A percentile compares a stretch with the other conserved stretches of the same genome.
These are phyloP conservation scores for Aegilops longissima DNA, from an alignment of 176 grass and related monocot species.

Conservation along the genomic window DNA sequence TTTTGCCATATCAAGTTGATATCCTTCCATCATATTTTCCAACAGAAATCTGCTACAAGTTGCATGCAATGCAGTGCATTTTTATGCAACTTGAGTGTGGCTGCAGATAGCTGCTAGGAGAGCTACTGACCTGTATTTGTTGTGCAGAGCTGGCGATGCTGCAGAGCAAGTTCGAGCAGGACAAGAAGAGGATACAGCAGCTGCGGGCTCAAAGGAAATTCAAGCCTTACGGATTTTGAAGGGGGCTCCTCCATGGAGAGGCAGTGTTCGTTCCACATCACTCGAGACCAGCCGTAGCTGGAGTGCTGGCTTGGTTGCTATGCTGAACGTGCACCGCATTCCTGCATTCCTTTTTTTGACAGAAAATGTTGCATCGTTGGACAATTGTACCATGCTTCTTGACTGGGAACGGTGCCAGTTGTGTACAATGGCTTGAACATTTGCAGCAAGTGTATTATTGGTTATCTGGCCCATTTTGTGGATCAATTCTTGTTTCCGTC, in stretches of 20 bases:
- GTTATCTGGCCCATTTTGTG: background rate
- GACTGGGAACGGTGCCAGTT: background rate
- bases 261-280: background rate
- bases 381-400: constrained; percentile 5
- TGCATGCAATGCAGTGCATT: background rate
- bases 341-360: background rate
- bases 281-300: background rate
- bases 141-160: constrained; percentile 85
- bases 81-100: background rate
- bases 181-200: constrained; percentile 88
- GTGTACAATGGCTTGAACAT: background rate
- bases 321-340: background rate
- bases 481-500: background rate
- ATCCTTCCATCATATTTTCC: background rate
- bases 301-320: constrained; percentile 5
- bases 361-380: constrained; percentile 21
- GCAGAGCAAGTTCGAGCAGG: constrained; percentile 89
- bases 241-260: background rate
- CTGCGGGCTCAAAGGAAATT: constrained; percentile 89
- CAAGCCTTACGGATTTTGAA: constrained; percentile 52
- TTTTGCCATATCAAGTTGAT: background rate
- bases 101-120: background rate
- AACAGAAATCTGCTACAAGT: background rate
- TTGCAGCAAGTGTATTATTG: background rate
- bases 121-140: constrained; percentile 22